These are phyloP conservation scores for Heimioporus sp. DNA, from an alignment of 768 basidiomycete species.

Conservation along the genomic window DNA sequence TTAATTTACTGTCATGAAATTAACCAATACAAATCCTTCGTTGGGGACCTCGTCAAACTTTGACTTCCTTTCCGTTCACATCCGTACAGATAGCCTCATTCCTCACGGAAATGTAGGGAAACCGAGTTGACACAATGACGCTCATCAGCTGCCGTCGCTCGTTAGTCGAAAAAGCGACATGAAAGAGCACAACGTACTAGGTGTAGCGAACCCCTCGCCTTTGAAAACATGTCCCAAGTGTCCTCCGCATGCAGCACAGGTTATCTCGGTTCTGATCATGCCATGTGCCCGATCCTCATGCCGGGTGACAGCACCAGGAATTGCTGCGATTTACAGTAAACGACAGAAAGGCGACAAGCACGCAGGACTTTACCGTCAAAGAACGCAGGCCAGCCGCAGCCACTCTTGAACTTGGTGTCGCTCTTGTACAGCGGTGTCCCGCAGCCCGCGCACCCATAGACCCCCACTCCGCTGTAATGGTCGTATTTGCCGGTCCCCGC, in stretches of 20 bases:
- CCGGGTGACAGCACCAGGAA: constrained; percentile 83
- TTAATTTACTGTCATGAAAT: constrained; percentile 23
- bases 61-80: neutral
- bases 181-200: constrained; percentile 49
- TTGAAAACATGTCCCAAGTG: constrained; percentile 97
- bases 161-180: neutral
- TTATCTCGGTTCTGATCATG: constrained; percentile 80
- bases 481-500: constrained; percentile 81
- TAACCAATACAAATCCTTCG: constrained; percentile 8
- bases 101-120: constrained; percentile 70
- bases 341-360: neutral
- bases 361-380: constrained; percentile 64
- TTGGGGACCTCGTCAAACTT: neutral
- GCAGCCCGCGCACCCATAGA: constrained; percentile 80
- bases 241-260: constrained; percentile 86
- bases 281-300: constrained; percentile 71
- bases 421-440: constrained; percentile 84
- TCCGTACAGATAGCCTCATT: constrained; percentile 3
- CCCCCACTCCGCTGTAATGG: constrained; percentile 59
- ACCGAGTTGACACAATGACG: constrained; percentile 90
- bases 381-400: constrained; percentile 98
- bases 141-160: constrained; percentile 57
- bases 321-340: constrained; percentile 46
- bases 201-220: constrained; percentile 80
- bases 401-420: constrained; percentile 86